These are phyloP conservation scores for Datisca glomerata DNA, from an alignment of 306 rosid species.

Conservation along the genomic window DNA sequence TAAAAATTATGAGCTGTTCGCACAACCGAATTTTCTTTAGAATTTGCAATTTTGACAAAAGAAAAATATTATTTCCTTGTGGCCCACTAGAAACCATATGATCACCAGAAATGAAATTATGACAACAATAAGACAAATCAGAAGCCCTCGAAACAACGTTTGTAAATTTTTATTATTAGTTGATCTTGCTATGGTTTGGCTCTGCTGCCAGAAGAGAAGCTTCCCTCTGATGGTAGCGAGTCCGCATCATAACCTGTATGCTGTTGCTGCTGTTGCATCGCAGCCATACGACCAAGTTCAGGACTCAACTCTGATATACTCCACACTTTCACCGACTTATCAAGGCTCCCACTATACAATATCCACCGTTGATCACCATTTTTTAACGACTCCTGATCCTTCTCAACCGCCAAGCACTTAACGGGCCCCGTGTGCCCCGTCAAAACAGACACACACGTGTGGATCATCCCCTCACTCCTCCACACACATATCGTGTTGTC, in stretches of 20 bases:
- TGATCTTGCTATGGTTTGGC: conserved; percentile 4
- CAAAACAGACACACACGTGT: conserved; percentile 66
- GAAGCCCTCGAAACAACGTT: no score
- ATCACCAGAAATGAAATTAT: no score
- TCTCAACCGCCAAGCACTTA: conserved; percentile 71
- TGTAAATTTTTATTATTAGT: background rate
- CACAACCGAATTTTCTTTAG: no score
- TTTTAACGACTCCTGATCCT: conserved; percentile 24
- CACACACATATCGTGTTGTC: conserved; percentile 86
- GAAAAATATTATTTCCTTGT: no score
- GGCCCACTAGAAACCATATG: no score
- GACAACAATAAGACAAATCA: no score
- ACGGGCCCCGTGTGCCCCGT: conserved; percentile 87
- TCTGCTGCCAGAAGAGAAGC: conserved; percentile 38
- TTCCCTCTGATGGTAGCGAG: conserved; percentile 37
- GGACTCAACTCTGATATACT: conserved; percentile 37
- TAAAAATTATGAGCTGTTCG: no score
- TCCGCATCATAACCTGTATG: conserved; percentile 21
- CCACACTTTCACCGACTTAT: conserved; percentile 93
- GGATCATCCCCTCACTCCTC: conserved; percentile 53
- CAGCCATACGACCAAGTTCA: conserved; percentile 1
- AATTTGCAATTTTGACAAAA: no score
- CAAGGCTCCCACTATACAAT: conserved; percentile 86
- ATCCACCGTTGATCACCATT: conserved; percentile 39
- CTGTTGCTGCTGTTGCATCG: conserved; percentile 19